Base-by-base conservation (phyloP, 2,329 filamentous ascomycete species). In the Pezicula radicicola region DNA sequence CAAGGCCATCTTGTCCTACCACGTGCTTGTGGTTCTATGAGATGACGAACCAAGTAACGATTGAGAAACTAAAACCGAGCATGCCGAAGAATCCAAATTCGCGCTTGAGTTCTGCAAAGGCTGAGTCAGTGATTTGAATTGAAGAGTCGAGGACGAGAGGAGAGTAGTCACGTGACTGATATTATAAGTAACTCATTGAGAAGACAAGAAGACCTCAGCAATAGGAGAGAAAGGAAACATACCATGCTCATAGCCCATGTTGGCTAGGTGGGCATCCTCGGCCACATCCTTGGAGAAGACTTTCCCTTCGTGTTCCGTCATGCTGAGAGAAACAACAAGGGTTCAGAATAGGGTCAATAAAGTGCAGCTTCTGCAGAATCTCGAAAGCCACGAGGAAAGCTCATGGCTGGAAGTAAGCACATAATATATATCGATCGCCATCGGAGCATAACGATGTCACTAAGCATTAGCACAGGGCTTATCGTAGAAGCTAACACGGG, bases 21-120 rank as follows among this genome's bases (percentile, higher is more conserved):
- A 55, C 44, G 48, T 53, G 46, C n/a, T 40, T 18, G 13, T 21
- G 41, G 21, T 6, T 46, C 33, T 25, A 19, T 36, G 45, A 28
- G 36, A 55, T 45, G 46, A 55, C 66, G 55, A 57, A 73, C 71
- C 71, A 77, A 30, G 80, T 82, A 41, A 84, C 77, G 43, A 83
- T 78, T 51, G 72, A 76, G 64, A 84, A 83, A 43, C 73, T 76
- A 66, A 84, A 83, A 1, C 78, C 80, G 2, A 45, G 42, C 42
- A 45, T 45, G 33, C 49, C 43, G 36, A 47, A 42, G 9, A 48
- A 41, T 40, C 16, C 43, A 36, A 35, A 51, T 36, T 45, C 42
- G 13, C 42, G 42, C 42, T 45, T 45, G 42, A 45, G 42, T 28
- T 45, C 42, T 45, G 12, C 21, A 45, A 6, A 12, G 25, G 12